A percentile compares a stretch with the other conserved stretches of the same genome.
Evolutionary conservation across 768 basidiomycete species (phyloP).

Genomic region (Hebeloma cylindrosporum): DNA sequence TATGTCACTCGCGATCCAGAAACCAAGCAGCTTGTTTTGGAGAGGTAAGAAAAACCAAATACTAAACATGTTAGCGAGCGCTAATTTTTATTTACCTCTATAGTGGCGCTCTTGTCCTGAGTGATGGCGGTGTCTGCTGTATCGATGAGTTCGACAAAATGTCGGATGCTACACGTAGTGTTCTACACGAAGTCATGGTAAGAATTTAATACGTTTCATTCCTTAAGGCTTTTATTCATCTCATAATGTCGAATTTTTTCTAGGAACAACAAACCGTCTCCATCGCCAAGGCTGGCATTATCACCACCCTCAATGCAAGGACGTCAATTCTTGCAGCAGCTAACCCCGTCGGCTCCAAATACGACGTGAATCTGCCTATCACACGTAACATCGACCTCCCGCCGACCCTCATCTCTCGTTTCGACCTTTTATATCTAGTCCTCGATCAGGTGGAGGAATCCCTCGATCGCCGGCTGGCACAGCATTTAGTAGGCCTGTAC

Average conservation of each 20-base stretch:
- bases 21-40: slow-evolving; percentile 95
- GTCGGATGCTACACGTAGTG: slow-evolving; percentile 96
- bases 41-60: slow-evolving; percentile 58
- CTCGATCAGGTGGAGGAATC: slow-evolving; percentile 92
- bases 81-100: background rate
- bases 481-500: slow-evolving; percentile 91
- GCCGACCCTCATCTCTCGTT: slow-evolving; percentile 96
- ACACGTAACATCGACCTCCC: slow-evolving; percentile 97
- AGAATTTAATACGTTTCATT: background rate
- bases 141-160: slow-evolving; percentile 99
- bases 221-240: background rate
- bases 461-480: slow-evolving; percentile 82
- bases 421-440: slow-evolving; percentile 94
- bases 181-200: slow-evolving; percentile 98
- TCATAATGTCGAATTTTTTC: background rate
- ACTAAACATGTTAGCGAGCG: background rate
- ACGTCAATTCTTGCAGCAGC: slow-evolving; percentile 98
- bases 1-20: slow-evolving; percentile 99
- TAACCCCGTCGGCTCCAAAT: slow-evolving; percentile 95
- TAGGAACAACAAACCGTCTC: slow-evolving; percentile 99
- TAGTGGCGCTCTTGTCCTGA: slow-evolving; percentile 91
- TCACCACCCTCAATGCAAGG: slow-evolving; percentile 97
- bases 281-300: slow-evolving; percentile 98
- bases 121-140: slow-evolving; percentile 96
- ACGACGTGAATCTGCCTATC: slow-evolving; percentile 88